Percentiles rank a stretch among this genome's conserved stretches.
Evolutionary conservation across 2,329 filamentous ascomycete genomes (phyloP).

Genomic region (Coleophoma crateriformis): DNA sequence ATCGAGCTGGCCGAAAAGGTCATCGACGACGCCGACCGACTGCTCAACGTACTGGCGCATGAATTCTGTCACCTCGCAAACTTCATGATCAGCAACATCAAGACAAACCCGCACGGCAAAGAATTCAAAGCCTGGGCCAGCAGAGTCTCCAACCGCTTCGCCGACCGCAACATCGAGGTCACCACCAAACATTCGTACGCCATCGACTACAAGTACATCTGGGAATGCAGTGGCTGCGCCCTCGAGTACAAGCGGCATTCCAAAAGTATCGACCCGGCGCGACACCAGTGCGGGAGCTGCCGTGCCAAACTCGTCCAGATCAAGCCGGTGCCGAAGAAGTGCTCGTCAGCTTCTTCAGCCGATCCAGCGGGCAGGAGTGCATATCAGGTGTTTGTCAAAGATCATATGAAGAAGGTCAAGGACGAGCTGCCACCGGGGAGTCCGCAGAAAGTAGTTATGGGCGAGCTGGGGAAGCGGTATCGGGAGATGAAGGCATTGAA

Average conservation of each 20-base stretch:
- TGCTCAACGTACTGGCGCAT: slow-evolving; percentile 90
- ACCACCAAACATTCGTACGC: slow-evolving; percentile 87
- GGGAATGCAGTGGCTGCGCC: slow-evolving; percentile 68
- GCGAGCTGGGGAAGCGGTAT: slow-evolving; percentile 59
- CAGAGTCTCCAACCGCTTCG: slow-evolving; percentile 51
- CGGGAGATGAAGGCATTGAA: slow-evolving; percentile 38
- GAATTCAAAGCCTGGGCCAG: slow-evolving; percentile 75
- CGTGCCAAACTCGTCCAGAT: slow-evolving; percentile 67
- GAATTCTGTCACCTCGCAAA: slow-evolving; percentile 94
- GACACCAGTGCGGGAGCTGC: slow-evolving; percentile 75
- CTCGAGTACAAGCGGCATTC: slow-evolving; percentile 78
- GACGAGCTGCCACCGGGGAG: slow-evolving; percentile 45
- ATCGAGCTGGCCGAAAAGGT: slow-evolving; percentile 90
- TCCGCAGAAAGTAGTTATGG: slow-evolving; percentile 65
- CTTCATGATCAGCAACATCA: slow-evolving; percentile 77
- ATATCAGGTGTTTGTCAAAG: slow-evolving; percentile 58
- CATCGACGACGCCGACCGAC: slow-evolving; percentile 68
- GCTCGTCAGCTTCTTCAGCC: slow-evolving; percentile 11
- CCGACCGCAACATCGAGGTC: slow-evolving; percentile 61
- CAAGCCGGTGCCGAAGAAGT: slow-evolving; percentile 63
- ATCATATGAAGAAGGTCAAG: slow-evolving; percentile 59
- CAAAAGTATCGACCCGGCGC: slow-evolving; percentile 70
- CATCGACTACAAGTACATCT: slow-evolving; percentile 90
- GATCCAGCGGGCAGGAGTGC: slow-evolving; percentile 28
- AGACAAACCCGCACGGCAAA: slow-evolving; percentile 72